phyloP scores from a whole-genome alignment of 1,284 basidiomycete species.

The Naganishia sp. region DNA sequence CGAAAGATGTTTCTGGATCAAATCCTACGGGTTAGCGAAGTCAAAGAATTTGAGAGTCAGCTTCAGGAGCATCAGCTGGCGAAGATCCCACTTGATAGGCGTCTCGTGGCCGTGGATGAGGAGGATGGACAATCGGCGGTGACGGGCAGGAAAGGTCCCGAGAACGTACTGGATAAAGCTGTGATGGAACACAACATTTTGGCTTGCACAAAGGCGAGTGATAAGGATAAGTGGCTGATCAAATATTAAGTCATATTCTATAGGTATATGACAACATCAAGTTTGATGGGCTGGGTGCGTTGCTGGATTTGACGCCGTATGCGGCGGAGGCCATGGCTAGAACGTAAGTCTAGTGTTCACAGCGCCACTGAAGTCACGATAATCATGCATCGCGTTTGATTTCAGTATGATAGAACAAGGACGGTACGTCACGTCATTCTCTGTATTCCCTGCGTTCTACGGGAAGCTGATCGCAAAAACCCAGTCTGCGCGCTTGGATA shows the following conservation, averaged over 20 bases:
- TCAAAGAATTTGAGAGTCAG: constrained; percentile 82
- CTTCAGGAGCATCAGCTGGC: constrained; percentile 92
- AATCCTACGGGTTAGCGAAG: constrained; percentile 83
- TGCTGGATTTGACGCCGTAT: constrained; percentile 79
- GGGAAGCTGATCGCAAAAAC: too few relatives aligned
- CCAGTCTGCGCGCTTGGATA: constrained; percentile 74
- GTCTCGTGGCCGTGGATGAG: constrained; percentile 55
- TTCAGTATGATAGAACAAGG: constrained; percentile 87
- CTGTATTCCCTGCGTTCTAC: background rate
- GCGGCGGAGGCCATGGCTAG: constrained; percentile 92
- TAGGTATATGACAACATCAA: constrained; percentile 89
- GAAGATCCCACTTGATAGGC: constrained; percentile 67
- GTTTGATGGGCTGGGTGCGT: constrained; percentile 78
- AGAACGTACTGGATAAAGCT: constrained; percentile 93
- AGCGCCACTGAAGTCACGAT: background rate
- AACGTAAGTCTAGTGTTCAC: constrained; percentile 52
- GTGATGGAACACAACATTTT: constrained; percentile 98
- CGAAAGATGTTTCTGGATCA: constrained; percentile 97
- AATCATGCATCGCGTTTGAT: background rate
- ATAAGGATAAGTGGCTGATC: constrained; percentile 25
- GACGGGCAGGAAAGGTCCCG: constrained; percentile 62
- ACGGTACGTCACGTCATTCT: constrained; percentile 53
- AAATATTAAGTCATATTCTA: constrained; percentile 39
- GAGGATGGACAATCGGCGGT: constrained; percentile 55
- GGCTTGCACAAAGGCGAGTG: constrained; percentile 73